phyloP scores from a whole-genome alignment of 441 rosid genomes.

The Syzygium syzygioides region DNA sequence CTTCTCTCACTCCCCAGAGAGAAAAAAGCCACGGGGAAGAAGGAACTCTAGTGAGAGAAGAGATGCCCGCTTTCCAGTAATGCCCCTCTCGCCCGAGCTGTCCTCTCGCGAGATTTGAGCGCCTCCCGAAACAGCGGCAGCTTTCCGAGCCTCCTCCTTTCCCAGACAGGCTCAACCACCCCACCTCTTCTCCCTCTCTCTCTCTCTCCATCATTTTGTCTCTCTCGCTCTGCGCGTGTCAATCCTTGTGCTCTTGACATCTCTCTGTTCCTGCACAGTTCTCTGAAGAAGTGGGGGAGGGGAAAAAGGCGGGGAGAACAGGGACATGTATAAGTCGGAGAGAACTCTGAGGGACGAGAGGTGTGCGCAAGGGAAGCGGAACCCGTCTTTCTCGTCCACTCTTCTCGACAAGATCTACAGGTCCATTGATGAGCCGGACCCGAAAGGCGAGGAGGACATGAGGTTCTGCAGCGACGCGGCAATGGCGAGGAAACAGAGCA shows the following conservation, averaged over 20 bases:
- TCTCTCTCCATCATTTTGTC: neutral
- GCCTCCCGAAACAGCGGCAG: neutral
- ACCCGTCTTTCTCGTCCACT: conserved; percentile 83
- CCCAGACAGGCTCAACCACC: neutral
- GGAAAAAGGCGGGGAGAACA: neutral
- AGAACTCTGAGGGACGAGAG: conserved; percentile 24
- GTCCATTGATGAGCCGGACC: conserved; percentile 45
- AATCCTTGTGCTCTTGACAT: neutral
- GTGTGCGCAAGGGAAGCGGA: conserved; percentile 14
- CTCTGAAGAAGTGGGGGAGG: neutral
- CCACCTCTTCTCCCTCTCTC: neutral
- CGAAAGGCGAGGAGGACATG: conserved; percentile 30
- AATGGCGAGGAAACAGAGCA: conserved; percentile 34
- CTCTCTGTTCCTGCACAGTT: neutral
- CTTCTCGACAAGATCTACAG: conserved; percentile 91
- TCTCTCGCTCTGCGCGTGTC: neutral
- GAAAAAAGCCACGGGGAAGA: neutral
- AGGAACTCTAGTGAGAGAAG: neutral
- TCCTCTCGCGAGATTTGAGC: neutral
- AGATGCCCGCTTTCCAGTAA: neutral
- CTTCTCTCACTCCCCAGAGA: neutral
- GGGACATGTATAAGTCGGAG: conserved; percentile 33
- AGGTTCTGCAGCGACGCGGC: conserved; percentile 23
- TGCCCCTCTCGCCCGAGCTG: neutral
- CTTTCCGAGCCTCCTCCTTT: neutral